Evolutionary conservation across 345 rosid genomes (phyloP).

Genomic region (Pseudoturritis turrita): DNA sequence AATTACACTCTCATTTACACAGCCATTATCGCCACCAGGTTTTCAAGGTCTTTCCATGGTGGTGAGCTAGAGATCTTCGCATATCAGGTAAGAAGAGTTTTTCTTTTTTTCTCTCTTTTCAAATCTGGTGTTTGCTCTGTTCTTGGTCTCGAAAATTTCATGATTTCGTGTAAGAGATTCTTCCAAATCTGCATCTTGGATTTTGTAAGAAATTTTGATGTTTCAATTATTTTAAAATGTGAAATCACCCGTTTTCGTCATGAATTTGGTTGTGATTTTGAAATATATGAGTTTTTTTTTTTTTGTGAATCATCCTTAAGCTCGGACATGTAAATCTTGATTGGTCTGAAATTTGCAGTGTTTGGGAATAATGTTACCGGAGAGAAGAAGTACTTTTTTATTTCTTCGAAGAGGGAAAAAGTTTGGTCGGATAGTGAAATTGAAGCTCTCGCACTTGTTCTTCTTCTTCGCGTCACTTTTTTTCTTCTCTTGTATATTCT

Average conservation of each 20-base stretch:
- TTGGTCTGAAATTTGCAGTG: slow-evolving; percentile 19
- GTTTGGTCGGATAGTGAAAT: slow-evolving; percentile 46
- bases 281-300: too few species aligned
- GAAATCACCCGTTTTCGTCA: not conserved
- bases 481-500: slow-evolving; percentile 44
- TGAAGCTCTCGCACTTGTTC: slow-evolving; percentile 41
- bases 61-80: slow-evolving; percentile 30
- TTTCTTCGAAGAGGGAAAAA: slow-evolving; percentile 54
- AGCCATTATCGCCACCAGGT: not conserved
- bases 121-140: not conserved
- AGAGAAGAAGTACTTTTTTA: slow-evolving; percentile 38
- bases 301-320: not conserved
- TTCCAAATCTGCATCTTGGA: slow-evolving; percentile 28
- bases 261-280: not conserved
- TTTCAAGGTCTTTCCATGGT: slow-evolving; percentile 5
- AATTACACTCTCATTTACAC: not conserved
- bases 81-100: slow-evolving; percentile 9
- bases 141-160: not conserved
- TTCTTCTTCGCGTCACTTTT: slow-evolving; percentile 42
- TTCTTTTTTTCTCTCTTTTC: not conserved
- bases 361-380: slow-evolving; percentile 35
- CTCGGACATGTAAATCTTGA: not conserved
- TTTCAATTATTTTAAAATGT: not conserved
- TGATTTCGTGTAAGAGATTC: slow-evolving; percentile 3
- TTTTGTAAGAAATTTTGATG: not conserved